phyloP scores from a whole-genome alignment of 2,329 filamentous ascomycete species.

The Pseudogymnoascus sp. region DNA sequence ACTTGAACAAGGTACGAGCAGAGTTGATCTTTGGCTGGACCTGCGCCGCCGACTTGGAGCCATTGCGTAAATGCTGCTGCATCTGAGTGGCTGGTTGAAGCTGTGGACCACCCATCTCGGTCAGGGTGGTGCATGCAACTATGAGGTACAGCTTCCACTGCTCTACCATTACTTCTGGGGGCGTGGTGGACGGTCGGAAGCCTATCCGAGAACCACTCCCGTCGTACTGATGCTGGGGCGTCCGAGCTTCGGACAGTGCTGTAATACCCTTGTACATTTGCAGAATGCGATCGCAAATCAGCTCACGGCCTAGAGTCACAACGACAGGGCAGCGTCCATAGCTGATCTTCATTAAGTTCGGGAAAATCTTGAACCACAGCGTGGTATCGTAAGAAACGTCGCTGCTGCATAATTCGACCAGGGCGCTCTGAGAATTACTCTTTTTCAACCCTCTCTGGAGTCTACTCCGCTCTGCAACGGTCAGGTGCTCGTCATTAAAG shows the following conservation, averaged over 20 bases:
- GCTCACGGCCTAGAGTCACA: slow-evolving; percentile 79
- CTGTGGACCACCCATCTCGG: slow-evolving; percentile 62
- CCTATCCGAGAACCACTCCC: slow-evolving; percentile 35
- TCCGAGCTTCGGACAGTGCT: slow-evolving; percentile 61
- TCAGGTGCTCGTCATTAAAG: slow-evolving; percentile 83
- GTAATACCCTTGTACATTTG: slow-evolving; percentile 88
- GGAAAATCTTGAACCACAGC: slow-evolving; percentile 96
- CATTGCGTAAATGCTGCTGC: slow-evolving; percentile 71
- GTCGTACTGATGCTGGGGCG: slow-evolving; percentile 56
- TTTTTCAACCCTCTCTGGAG: slow-evolving; percentile 84
- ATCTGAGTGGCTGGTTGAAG: slow-evolving; percentile 48
- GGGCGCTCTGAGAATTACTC: slow-evolving; percentile 71
- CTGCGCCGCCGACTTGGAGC: slow-evolving; percentile 59
- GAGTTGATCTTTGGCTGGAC: slow-evolving; percentile 76
- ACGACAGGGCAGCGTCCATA: slow-evolving; percentile 88
- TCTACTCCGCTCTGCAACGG: slow-evolving; percentile 84
- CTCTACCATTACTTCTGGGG: slow-evolving; percentile 82
- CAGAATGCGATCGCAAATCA: slow-evolving; percentile 83
- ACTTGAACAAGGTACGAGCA: slow-evolving; percentile 81
- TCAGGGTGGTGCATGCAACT: slow-evolving; percentile 92
- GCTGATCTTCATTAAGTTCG: slow-evolving; percentile 83
- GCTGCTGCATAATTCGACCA: slow-evolving; percentile 91
- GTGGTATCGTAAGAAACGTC: slow-evolving; percentile 92
- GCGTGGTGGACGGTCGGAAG: slow-evolving; percentile 54
- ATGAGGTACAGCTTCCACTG: slow-evolving; percentile 98